Percentiles rank a stretch among this genome's conserved stretches.
Evolutionary conservation across 75 land plant species (phyloP).

Genomic region (Larix kaempferi): DNA sequence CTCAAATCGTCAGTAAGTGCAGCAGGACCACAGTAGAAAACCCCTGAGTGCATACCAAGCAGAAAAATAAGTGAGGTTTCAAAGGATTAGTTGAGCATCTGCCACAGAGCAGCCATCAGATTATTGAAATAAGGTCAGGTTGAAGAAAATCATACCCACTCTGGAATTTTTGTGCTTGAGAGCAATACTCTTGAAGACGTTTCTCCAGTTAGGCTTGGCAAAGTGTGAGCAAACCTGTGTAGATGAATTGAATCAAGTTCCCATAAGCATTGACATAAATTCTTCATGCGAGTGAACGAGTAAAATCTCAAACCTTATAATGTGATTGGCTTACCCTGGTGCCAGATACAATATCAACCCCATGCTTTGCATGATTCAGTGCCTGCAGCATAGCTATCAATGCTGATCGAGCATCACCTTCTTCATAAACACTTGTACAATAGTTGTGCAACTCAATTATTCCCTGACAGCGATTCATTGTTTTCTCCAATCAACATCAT

Average conservation of each 20-base stretch:
- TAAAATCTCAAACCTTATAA: not conserved
- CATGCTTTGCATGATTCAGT: conserved; percentile 95
- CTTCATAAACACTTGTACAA: conserved; percentile 98
- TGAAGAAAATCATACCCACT: conserved; percentile 24
- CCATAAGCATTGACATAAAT: not conserved
- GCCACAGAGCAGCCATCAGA: not conserved
- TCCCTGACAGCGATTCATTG: conserved; percentile 32
- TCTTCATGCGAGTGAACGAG: not conserved
- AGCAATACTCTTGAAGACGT: conserved; percentile 50
- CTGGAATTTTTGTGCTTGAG: conserved; percentile 36
- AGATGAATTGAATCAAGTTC: not conserved
- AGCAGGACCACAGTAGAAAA: conserved; percentile 63
- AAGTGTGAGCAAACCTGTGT: conserved; percentile 78
- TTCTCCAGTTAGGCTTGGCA: conserved; percentile 85
- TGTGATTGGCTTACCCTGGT: conserved; percentile 58
- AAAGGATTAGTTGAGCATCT: not conserved
- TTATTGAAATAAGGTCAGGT: not conserved
- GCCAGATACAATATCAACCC: conserved; percentile 93
- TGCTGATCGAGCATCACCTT: conserved; percentile 96
- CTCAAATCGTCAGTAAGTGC: conserved; percentile 50
- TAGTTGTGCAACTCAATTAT: conserved; percentile 98
- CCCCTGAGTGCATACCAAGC: conserved; percentile 34
- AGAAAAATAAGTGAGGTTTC: conserved; percentile 7
- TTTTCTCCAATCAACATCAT: not conserved
- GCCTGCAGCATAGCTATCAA: conserved; percentile 96